Evolutionary conservation across 2,329 filamentous ascomycete genomes (phyloP).

Genomic region (Fusarium nematophilum): DNA sequence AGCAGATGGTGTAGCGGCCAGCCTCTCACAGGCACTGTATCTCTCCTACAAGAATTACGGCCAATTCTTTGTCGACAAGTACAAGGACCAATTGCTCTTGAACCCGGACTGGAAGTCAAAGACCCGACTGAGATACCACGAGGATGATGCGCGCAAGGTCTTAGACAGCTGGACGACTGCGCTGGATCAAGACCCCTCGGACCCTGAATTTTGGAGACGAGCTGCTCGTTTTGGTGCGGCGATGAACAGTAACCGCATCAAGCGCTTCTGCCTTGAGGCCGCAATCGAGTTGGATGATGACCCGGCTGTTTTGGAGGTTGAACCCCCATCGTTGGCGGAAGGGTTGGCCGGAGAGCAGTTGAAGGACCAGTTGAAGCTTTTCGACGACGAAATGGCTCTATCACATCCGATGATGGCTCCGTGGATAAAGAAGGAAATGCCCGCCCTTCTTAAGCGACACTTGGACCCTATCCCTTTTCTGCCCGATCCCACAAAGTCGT

Average conservation of each 20-base stretch:
- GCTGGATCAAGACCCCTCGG: constrained; percentile 73
- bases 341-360: constrained; percentile 72
- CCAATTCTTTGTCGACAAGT: constrained; percentile 83
- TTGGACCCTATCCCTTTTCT: constrained; percentile 73
- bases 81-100: constrained; percentile 51
- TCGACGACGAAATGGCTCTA: constrained; percentile 67
- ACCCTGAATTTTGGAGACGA: constrained; percentile 74
- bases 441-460: constrained; percentile 62
- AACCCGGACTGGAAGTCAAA: constrained; percentile 62
- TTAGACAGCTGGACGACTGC: constrained; percentile 69
- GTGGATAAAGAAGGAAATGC: constrained; percentile 64
- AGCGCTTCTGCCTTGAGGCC: constrained; percentile 72
- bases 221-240: constrained; percentile 69
- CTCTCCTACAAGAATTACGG: constrained; percentile 96
- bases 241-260: constrained; percentile 66
- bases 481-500: constrained; percentile 60
- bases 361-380: constrained; percentile 63
- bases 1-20: constrained; percentile 81
- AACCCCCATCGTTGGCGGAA: constrained; percentile 72
- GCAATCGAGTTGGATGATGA: constrained; percentile 76
- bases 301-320: constrained; percentile 69
- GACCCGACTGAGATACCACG: constrained; percentile 43
- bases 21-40: constrained; percentile 88
- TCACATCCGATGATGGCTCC: constrained; percentile 71
- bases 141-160: constrained; percentile 56